Evolutionary conservation across 179 eudicot genomes (phyloP).

Genomic region (Carnegiea gigantea): DNA sequence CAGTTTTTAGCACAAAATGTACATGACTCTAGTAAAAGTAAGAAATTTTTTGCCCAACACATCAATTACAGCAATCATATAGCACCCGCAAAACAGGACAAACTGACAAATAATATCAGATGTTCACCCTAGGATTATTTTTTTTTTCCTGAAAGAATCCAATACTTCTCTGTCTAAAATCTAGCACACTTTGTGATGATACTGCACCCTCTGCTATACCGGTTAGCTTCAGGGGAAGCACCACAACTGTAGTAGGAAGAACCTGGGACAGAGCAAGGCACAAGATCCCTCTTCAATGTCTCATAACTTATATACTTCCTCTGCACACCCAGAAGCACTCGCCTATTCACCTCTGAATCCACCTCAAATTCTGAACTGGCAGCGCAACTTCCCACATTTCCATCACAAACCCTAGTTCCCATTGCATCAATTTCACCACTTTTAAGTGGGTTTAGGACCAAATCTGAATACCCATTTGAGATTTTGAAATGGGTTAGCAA

Average conservation of each 20-base stretch:
- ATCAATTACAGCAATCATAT: constrained; percentile 3
- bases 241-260: constrained; percentile 89
- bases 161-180: constrained; percentile 22
- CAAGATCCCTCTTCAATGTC: constrained; percentile 68
- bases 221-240: constrained; percentile 48
- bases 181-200: constrained; percentile 85
- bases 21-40: background rate
- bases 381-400: constrained; percentile 17
- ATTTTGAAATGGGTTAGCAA: constrained; percentile 7
- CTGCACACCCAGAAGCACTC: constrained; percentile 46
- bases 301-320: constrained; percentile 79
- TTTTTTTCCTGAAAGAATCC: background rate
- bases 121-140: background rate
- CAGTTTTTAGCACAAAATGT: constrained; percentile 6
- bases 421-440: constrained; percentile 5
- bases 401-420: constrained; percentile 5
- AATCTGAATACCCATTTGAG: constrained; percentile 7
- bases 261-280: constrained; percentile 82
- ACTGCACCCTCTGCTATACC: constrained; percentile 75
- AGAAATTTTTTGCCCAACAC: background rate
- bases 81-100: background rate
- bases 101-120: background rate
- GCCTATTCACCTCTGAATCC: constrained; percentile 53
- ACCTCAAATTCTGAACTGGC: constrained; percentile 39
- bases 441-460: background rate